Percentiles rank a stretch among this genome's conserved stretches.
Conservation (phyloP, 2,329 filamentous ascomycete genomes). For the Hypoxylon sp. region DNA sequence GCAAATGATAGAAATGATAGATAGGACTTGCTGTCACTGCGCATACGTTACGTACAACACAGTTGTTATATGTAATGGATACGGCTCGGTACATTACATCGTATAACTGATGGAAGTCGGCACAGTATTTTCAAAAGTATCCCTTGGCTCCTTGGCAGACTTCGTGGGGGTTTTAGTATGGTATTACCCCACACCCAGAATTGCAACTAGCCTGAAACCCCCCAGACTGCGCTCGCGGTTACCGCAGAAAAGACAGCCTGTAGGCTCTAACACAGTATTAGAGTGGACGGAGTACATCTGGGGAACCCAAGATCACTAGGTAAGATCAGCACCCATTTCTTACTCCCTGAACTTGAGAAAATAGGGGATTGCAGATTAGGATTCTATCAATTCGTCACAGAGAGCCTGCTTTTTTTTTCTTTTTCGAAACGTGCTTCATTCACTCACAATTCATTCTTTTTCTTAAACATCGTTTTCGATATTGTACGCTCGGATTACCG, state of each 20-base stretch:
- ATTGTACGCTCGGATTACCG: slow-evolving; percentile 19
- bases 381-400: slow-evolving; percentile 34
- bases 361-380: slow-evolving; percentile 46
- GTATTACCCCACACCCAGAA: slow-evolving; percentile 39
- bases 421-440: slow-evolving; percentile 31
- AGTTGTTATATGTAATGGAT: slow-evolving; percentile 28
- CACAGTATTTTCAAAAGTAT: slow-evolving; percentile 14
- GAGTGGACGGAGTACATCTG: slow-evolving; percentile 35
- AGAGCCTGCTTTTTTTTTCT: slow-evolving; percentile 23
- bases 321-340: slow-evolving; percentile 34
- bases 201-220: slow-evolving; percentile 31
- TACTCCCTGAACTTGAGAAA: slow-evolving; percentile 40
- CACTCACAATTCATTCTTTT: slow-evolving; percentile 26
- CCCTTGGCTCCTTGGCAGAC: slow-evolving; percentile 18
- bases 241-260: slow-evolving; percentile 36
- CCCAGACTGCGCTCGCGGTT: slow-evolving; percentile 40
- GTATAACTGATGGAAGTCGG: slow-evolving; percentile 21
- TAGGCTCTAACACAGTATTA: slow-evolving; percentile 29
- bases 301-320: slow-evolving; percentile 23
- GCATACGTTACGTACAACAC: slow-evolving; percentile 26
- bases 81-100: slow-evolving; percentile 30
- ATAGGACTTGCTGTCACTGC: slow-evolving; percentile 14
- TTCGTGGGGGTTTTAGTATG: slow-evolving; percentile 30
- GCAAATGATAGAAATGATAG: slow-evolving; percentile 19
- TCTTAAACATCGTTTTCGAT: slow-evolving; percentile 21